Conservation (phyloP, 371 early-diverging fungal genomes). For the Mucor piriformis region DNA sequence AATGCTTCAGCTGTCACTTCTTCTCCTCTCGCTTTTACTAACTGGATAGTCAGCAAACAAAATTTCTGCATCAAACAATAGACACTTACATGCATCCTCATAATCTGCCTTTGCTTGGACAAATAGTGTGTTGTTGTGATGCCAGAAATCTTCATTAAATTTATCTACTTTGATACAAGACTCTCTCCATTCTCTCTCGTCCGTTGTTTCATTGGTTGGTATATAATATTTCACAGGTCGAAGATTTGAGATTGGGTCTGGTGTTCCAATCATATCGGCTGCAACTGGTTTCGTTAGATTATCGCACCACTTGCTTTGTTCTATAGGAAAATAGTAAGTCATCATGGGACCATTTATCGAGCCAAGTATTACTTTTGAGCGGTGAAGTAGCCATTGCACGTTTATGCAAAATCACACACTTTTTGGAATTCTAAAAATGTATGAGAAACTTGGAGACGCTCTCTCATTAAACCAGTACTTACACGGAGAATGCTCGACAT, state of each 20-base stretch:
- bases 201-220: constrained; percentile 58
- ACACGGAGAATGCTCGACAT: neutral
- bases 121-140: constrained; percentile 73
- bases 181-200: constrained; percentile 59
- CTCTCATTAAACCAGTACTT: neutral
- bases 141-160: constrained; percentile 78
- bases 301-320: constrained; percentile 8
- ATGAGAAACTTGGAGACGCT: constrained; percentile 73
- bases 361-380: neutral
- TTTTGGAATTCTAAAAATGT: constrained; percentile 60
- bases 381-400: neutral
- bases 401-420: neutral
- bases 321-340: neutral
- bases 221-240: constrained; percentile 71
- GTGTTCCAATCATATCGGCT: constrained; percentile 67
- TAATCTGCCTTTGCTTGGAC: constrained; percentile 64
- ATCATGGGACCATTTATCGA: neutral
- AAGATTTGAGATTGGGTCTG: constrained; percentile 73
- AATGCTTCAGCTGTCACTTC: constrained; percentile 71
- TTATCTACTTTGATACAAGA: constrained; percentile 59
- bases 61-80: too few relatives aligned
- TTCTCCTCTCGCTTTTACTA: constrained; percentile 43
- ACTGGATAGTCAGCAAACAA: neutral
- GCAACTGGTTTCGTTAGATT: constrained; percentile 35
- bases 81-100: constrained; percentile 63